A percentile compares a stretch with the other conserved stretches of the same genome.
Evolutionary conservation across 208 protist genomes (phyloP).

Genomic region (Trypanosoma vivax): DNA sequence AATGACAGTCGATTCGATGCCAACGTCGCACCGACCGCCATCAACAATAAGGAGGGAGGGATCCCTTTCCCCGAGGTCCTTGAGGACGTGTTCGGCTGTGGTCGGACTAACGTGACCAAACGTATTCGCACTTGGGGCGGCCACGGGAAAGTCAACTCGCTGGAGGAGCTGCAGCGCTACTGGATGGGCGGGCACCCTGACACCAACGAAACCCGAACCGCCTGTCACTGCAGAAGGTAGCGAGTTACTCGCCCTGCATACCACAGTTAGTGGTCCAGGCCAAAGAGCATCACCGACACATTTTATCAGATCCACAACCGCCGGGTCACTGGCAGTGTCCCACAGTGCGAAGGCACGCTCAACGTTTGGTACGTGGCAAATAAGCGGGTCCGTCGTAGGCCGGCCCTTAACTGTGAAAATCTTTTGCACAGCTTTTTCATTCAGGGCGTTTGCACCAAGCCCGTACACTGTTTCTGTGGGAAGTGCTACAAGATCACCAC

Average conservation of each 20-base stretch:
- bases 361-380: conserved; percentile 89
- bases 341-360: conserved; percentile 65
- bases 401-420: conserved; percentile 96
- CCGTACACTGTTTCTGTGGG: conserved; percentile 99
- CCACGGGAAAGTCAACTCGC: conserved; percentile 72
- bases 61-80: conserved; percentile 83
- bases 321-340: conserved; percentile 35
- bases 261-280: conserved; percentile 92
- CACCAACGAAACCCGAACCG: conserved; percentile 82
- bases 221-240: conserved; percentile 80
- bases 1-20: conserved; percentile 92
- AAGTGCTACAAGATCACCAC: conserved; percentile 90
- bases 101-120: conserved; percentile 93
- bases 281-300: conserved; percentile 68
- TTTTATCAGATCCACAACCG: conserved; percentile 43
- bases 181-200: conserved; percentile 75
- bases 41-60: conserved; percentile 78
- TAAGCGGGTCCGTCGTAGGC: conserved; percentile 93
- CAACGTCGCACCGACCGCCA: conserved; percentile 78
- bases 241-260: conserved; percentile 47
- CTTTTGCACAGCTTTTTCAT: conserved; percentile 62
- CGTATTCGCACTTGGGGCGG: conserved; percentile 89
- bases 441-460: conserved; percentile 92
- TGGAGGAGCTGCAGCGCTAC: conserved; percentile 58
- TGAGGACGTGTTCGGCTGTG: conserved; percentile 80